A percentile compares a stretch with the other conserved stretches of the same genome.
Conservation (phyloP, 169 alveolate species). For the Besnoitia besnoiti region DNA sequence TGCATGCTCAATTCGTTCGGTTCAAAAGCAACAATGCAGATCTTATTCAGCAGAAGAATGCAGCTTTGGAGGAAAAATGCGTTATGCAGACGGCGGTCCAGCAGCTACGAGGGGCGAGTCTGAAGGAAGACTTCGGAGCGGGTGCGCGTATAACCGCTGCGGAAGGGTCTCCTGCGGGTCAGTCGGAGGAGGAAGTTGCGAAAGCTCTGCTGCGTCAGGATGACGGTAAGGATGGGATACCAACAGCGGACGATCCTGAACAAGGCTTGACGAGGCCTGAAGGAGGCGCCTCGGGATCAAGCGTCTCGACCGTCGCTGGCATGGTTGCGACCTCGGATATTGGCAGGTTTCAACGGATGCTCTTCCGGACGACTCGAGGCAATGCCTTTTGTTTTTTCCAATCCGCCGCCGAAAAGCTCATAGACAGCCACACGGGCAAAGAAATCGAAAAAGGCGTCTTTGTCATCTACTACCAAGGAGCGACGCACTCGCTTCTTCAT, state of each 20-base stretch:
- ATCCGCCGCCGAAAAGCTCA: constrained; percentile 82
- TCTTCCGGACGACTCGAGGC: constrained; percentile 97
- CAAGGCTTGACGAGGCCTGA: constrained; percentile 30
- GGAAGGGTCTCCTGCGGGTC: constrained; percentile 25
- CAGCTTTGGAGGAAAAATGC: constrained; percentile 82
- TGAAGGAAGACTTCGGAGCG: background rate
- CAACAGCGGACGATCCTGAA: constrained; percentile 18
- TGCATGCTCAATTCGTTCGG: constrained; percentile 88
- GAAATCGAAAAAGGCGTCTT: constrained; percentile 88
- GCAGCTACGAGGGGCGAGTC: constrained; percentile 41
- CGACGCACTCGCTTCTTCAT: constrained; percentile 83
- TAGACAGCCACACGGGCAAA: constrained; percentile 76
- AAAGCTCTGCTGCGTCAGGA: constrained; percentile 2
- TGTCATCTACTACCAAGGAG: constrained; percentile 93
- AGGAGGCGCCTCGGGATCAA: constrained; percentile 74
- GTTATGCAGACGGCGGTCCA: constrained; percentile 53
- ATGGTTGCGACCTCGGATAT: constrained; percentile 81
- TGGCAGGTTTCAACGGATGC: constrained; percentile 89
- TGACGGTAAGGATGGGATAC: background rate
- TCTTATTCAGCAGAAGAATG: constrained; percentile 81
- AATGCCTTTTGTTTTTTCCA: constrained; percentile 92
- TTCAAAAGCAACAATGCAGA: constrained; percentile 85
- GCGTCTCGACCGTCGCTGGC: constrained; percentile 92
- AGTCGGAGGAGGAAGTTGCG: constrained; percentile 34
- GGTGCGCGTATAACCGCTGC: background rate